Conservation (phyloP, 352 stramenopile genomes). For the Phytophthora citricola region DNA sequence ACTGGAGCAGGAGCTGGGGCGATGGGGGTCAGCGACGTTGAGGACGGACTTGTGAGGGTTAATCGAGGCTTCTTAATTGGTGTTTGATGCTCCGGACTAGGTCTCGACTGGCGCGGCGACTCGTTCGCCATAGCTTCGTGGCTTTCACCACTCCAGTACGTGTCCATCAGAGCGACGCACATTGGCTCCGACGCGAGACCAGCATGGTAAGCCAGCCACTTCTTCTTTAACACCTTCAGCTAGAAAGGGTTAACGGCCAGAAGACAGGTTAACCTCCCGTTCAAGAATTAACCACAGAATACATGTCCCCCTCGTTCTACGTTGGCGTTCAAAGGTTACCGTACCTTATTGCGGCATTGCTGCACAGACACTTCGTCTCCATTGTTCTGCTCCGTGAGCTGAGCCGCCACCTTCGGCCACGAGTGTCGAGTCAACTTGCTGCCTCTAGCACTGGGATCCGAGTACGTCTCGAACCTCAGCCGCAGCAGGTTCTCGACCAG, state of each 20-base stretch:
- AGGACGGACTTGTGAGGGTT: background rate
- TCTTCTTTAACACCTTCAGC: conserved; percentile 32
- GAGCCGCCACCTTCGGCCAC: conserved; percentile 16
- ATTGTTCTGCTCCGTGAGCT: conserved; percentile 21
- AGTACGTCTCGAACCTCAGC: conserved; percentile 31
- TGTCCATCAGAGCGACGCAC: conserved; percentile 27
- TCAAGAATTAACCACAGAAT: background rate
- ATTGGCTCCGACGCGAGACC: conserved; percentile 11
- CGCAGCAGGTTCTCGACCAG: conserved; percentile 23
- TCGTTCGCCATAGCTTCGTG: background rate
- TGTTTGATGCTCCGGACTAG: conserved; percentile 5
- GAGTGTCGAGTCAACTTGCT: conserved; percentile 24
- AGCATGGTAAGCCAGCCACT: conserved; percentile 29
- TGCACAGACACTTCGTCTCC: conserved; percentile 16
- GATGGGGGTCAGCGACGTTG: background rate
- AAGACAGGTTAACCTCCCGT: conserved; percentile 13
- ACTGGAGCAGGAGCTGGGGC: conserved; percentile 5
- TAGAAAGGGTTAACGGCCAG: background rate
- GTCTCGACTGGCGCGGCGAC: conserved; percentile 8
- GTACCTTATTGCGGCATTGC: conserved; percentile 37
- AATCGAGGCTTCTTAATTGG: conserved; percentile 11
- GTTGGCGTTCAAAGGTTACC: background rate
- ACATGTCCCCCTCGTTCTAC: background rate
- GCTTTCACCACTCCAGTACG: conserved; percentile 11
- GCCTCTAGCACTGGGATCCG: conserved; percentile 21